Percentiles rank a stretch among this genome's conserved stretches.
Conservation (phyloP, 2,329 filamentous ascomycete genomes). For the Penicillium verrucosum region DNA sequence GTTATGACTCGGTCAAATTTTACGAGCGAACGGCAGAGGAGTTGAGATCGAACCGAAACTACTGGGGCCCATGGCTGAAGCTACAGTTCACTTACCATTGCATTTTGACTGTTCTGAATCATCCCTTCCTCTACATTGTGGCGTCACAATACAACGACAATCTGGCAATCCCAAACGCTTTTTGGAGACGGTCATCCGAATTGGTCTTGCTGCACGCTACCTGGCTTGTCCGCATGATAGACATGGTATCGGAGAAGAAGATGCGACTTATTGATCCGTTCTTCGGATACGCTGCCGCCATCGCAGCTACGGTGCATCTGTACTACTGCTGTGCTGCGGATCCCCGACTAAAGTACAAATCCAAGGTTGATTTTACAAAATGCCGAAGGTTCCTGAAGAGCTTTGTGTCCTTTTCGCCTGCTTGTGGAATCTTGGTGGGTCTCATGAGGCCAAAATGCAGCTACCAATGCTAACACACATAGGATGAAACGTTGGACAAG, state of each 20-base stretch:
- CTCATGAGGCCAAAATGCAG: neutral
- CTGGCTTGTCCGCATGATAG: constrained; percentile 55
- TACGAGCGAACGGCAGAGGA: constrained; percentile 51
- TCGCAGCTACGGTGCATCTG: constrained; percentile 53
- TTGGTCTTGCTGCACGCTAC: constrained; percentile 52
- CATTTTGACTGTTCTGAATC: constrained; percentile 52
- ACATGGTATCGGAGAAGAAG: constrained; percentile 53
- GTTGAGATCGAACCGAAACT: constrained; percentile 45
- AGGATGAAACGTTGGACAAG: constrained; percentile 50
- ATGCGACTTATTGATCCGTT: constrained; percentile 52
- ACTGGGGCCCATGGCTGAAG: constrained; percentile 54
- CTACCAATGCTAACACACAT: constrained; percentile 7
- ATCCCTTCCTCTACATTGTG: constrained; percentile 54
- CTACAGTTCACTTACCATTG: constrained; percentile 54
- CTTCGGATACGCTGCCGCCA: constrained; percentile 51
- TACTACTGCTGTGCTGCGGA: constrained; percentile 55
- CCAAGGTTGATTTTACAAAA: constrained; percentile 52
- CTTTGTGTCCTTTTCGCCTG: constrained; percentile 49
- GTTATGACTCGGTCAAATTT: constrained; percentile 54
- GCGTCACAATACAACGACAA: constrained; percentile 53
- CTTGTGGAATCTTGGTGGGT: constrained; percentile 47
- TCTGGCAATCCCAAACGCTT: constrained; percentile 53
- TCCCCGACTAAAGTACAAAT: constrained; percentile 50
- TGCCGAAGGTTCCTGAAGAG: constrained; percentile 50
- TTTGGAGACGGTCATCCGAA: constrained; percentile 54